These are phyloP conservation scores for Gynochthodes officinalis DNA, from an alignment of 257 asterid species.

Conservation along the genomic window DNA sequence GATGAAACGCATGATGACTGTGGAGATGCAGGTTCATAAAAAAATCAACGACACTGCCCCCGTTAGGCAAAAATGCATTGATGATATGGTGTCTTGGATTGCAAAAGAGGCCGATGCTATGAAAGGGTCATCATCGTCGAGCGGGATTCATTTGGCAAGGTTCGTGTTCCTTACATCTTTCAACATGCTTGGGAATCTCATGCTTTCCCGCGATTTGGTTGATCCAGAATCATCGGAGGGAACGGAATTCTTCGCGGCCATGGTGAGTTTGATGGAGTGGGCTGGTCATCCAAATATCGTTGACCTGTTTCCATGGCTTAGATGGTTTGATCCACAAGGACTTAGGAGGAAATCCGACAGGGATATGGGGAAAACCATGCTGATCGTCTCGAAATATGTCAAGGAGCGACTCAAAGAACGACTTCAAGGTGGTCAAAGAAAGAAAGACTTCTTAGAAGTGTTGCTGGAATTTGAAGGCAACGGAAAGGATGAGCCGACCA, in stretches of 20 bases:
- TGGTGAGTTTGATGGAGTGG: conserved; percentile 34
- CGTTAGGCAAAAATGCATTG: conserved; percentile 25
- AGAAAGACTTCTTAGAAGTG: conserved; percentile 51
- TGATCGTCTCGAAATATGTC: conserved; percentile 27
- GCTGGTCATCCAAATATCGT: conserved; percentile 29
- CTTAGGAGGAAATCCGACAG: conserved; percentile 12
- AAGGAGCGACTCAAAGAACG: conserved; percentile 17
- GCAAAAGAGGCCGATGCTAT: conserved; percentile 6
- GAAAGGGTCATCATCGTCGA: background rate
- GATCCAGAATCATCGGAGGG: conserved; percentile 28
- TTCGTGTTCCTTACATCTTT: conserved; percentile 34
- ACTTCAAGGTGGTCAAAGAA: background rate
- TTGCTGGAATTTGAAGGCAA: conserved; percentile 41
- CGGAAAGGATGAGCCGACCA: conserved; percentile 34
- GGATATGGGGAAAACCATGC: conserved; percentile 20
- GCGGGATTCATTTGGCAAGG: conserved; percentile 19
- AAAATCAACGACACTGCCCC: conserved; percentile 25
- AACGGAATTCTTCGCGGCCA: conserved; percentile 29
- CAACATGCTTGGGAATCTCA: conserved; percentile 35
- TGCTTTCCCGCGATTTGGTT: conserved; percentile 30
- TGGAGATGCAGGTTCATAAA: conserved; percentile 31
- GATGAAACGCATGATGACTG: conserved; percentile 28
- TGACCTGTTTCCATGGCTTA: conserved; percentile 32
- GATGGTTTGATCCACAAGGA: conserved; percentile 33
- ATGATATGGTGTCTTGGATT: conserved; percentile 32